A percentile compares a stretch with the other conserved stretches of the same genome.
Evolutionary conservation across 2,329 filamentous ascomycete species (phyloP).

Genomic region (Colletotrichum sp.): DNA sequence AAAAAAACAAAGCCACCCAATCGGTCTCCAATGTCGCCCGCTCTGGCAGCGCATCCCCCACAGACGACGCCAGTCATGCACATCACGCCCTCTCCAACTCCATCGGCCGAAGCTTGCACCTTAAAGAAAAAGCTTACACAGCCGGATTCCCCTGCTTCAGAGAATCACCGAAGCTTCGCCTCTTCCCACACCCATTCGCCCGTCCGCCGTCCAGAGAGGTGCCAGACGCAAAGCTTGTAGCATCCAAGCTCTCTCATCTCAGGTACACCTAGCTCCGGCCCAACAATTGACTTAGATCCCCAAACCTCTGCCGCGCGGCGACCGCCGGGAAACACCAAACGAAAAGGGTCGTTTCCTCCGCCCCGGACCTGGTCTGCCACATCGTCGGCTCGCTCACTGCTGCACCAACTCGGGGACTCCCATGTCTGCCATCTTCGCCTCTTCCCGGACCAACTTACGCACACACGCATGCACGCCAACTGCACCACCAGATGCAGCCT

Average conservation of each 20-base stretch:
- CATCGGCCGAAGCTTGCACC: constrained; percentile 18
- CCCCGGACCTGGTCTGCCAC: constrained; percentile 17
- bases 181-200: background rate
- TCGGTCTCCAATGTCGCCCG: constrained; percentile 3
- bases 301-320: constrained; percentile 17
- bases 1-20: constrained; percentile 13
- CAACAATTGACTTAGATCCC: constrained; percentile 10
- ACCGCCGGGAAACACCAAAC: constrained; percentile 14
- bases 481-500: background rate
- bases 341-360: background rate
- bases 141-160: background rate
- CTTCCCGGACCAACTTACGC: background rate
- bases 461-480: constrained; percentile 3
- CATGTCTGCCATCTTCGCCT: constrained; percentile 18
- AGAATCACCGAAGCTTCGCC: constrained; percentile 6
- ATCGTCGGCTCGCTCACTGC: background rate
- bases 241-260: constrained; percentile 5
- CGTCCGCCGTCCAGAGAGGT: background rate
- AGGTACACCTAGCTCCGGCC: constrained; percentile 2
- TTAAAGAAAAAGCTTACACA: background rate
- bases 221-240: constrained; percentile 6
- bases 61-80: constrained; percentile 19
- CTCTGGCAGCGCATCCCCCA: constrained; percentile 8
- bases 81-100: constrained; percentile 9
- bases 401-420: constrained; percentile 8